phyloP scores from a whole-genome alignment of 2,329 filamentous ascomycete species.

The Penicillium sp. region DNA sequence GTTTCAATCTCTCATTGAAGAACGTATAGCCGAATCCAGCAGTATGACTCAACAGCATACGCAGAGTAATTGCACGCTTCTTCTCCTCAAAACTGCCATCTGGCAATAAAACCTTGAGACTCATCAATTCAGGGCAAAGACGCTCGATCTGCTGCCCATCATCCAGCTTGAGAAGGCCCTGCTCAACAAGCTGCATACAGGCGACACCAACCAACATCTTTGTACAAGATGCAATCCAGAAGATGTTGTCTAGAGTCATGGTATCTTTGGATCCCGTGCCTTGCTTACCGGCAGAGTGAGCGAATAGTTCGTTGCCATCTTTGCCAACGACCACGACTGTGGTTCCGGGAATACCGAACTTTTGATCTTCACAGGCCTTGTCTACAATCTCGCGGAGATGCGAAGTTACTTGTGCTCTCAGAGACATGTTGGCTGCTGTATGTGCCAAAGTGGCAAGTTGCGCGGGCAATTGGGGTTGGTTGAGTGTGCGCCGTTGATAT shows the following conservation, averaged over 20 bases:
- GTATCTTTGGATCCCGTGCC: conserved; percentile 39
- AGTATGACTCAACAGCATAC: conserved; percentile 58
- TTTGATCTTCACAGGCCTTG: conserved; percentile 9
- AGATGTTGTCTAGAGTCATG: conserved; percentile 60
- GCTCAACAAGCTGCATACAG: conserved; percentile 51
- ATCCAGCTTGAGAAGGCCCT: conserved; percentile 43
- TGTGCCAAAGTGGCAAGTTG: background rate
- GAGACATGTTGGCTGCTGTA: background rate
- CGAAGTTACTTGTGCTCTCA: background rate
- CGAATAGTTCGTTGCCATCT: background rate
- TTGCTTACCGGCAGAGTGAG: conserved; percentile 4
- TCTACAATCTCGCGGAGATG: background rate
- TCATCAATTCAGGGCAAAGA: conserved; percentile 46
- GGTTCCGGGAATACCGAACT: background rate
- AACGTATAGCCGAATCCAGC: conserved; percentile 61
- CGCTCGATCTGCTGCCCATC: conserved; percentile 40
- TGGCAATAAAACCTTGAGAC: conserved; percentile 41
- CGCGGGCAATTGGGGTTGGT: background rate
- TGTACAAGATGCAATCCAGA: conserved; percentile 58
- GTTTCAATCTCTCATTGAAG: conserved; percentile 50
- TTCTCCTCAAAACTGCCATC: conserved; percentile 43
- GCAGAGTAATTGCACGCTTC: conserved; percentile 53
- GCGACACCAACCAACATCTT: conserved; percentile 48
- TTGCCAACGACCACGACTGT: background rate
- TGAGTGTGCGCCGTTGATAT: too few species aligned